phyloP scores from a whole-genome alignment of 768 basidiomycete genomes.

The Coprinopsis strossmayeri region DNA sequence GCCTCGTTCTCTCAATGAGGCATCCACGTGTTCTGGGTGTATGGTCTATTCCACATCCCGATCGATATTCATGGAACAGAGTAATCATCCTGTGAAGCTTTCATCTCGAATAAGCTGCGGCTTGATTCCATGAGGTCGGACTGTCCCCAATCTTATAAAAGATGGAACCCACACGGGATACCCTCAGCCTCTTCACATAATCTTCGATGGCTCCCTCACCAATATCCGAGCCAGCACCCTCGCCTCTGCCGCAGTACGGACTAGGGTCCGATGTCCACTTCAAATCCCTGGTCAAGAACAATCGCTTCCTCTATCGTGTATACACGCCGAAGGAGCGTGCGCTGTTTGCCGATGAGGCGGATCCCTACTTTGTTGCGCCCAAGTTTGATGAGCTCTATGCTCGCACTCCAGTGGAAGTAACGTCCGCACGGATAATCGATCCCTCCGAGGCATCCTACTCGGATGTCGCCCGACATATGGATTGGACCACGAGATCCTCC shows the following conservation, averaged over 20 bases:
- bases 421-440: slow-evolving; percentile 20
- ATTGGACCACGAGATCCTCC: slow-evolving; percentile 67
- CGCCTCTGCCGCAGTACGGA: slow-evolving; percentile 62
- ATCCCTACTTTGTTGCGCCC: slow-evolving; percentile 66
- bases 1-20: slow-evolving; percentile 11
- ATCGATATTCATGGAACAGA: background rate
- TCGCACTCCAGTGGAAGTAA: slow-evolving; percentile 26
- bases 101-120: slow-evolving; percentile 23
- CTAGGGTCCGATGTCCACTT: slow-evolving; percentile 62
- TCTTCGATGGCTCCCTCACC: slow-evolving; percentile 21
- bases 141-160: slow-evolving; percentile 12
- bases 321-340: slow-evolving; percentile 65
- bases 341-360: slow-evolving; percentile 43
- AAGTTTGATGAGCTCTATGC: slow-evolving; percentile 49
- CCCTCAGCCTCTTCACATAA: slow-evolving; percentile 3
- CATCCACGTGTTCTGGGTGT: slow-evolving; percentile 30
- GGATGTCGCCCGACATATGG: slow-evolving; percentile 66
- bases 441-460: slow-evolving; percentile 40
- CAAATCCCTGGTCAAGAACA: slow-evolving; percentile 50
- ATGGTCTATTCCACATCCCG: slow-evolving; percentile 5
- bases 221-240: slow-evolving; percentile 19
- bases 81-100: slow-evolving; percentile 6
- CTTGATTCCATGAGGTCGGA: slow-evolving; percentile 26
- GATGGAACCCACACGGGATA: background rate
- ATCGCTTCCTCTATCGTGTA: slow-evolving; percentile 75